Percentiles rank a stretch among this genome's conserved stretches.
Evolutionary conservation across 2,329 filamentous ascomycete genomes (phyloP).

Genomic region (Emergomyces orientalis): DNA sequence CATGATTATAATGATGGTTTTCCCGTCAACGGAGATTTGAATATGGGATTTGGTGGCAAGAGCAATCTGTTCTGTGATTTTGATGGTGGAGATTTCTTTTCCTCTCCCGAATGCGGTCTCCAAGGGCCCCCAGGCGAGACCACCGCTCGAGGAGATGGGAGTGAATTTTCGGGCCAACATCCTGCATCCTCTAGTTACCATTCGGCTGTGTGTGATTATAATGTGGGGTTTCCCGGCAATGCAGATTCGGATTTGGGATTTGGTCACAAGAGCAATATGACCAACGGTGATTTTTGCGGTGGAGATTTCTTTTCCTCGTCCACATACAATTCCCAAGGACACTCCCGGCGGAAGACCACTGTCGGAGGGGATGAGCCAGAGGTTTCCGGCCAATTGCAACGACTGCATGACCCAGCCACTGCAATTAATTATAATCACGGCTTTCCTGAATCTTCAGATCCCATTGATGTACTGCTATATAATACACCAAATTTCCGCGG

Average conservation of each 20-base stretch:
- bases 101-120: too few species aligned
- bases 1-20: not conserved
- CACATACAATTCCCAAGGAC: not conserved
- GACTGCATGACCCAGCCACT: not conserved
- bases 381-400: not conserved
- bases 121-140: too few species aligned
- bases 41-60: not conserved
- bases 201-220: too few species aligned
- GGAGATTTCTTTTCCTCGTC: too few species aligned
- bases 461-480: slow-evolving; percentile 1
- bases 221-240: too few species aligned
- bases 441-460: not conserved
- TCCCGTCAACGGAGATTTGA: not conserved
- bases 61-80: not conserved
- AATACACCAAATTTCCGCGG: not conserved
- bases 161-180: too few species aligned
- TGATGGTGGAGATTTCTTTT: not conserved
- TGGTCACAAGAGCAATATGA: too few species aligned
- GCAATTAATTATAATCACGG: not conserved
- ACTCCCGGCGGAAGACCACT: not conserved
- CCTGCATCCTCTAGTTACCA: too few species aligned
- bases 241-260: too few species aligned
- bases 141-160: too few species aligned
- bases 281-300: too few species aligned
- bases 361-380: not conserved